Conservation (phyloP, 2,329 filamentous ascomycete species). For the Sclerotinia borealis region DNA sequence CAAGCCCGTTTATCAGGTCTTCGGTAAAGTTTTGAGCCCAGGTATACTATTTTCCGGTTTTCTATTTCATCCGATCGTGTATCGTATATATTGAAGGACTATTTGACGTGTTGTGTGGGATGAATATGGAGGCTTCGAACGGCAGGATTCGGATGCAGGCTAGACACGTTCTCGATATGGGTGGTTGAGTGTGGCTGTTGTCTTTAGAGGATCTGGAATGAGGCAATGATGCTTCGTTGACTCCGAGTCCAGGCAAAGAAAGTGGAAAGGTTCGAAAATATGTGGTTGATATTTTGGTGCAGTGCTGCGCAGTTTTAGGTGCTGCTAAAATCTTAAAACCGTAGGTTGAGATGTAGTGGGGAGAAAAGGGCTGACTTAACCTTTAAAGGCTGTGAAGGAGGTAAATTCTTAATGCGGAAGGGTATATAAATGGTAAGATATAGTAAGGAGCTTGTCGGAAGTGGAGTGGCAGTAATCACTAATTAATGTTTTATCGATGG, state of each 20-base stretch:
- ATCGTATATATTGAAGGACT: background rate
- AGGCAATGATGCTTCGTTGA: conserved; percentile 2
- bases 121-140: background rate
- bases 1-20: background rate
- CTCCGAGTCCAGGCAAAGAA: conserved; percentile 1
- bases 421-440: background rate
- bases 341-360: background rate
- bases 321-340: background rate
- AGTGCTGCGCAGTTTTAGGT: conserved; percentile 1
- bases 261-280: background rate
- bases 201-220: conserved; percentile 6
- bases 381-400: background rate
- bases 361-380: background rate
- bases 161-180: conserved; percentile 10
- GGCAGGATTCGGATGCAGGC: conserved; percentile 6
- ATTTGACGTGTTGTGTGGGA: background rate
- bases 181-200: conserved; percentile 1
- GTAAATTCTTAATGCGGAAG: background rate
- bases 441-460: conserved; percentile 1
- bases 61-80: conserved; percentile 5
- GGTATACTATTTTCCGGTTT: background rate
- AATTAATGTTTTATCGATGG: conserved; percentile 1
- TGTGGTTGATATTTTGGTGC: conserved; percentile 2
- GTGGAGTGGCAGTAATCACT: background rate
- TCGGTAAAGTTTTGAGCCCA: background rate